Base-by-base conservation (phyloP, 163 green algal species). In the Coccomyxa subellipsoidea region DNA sequence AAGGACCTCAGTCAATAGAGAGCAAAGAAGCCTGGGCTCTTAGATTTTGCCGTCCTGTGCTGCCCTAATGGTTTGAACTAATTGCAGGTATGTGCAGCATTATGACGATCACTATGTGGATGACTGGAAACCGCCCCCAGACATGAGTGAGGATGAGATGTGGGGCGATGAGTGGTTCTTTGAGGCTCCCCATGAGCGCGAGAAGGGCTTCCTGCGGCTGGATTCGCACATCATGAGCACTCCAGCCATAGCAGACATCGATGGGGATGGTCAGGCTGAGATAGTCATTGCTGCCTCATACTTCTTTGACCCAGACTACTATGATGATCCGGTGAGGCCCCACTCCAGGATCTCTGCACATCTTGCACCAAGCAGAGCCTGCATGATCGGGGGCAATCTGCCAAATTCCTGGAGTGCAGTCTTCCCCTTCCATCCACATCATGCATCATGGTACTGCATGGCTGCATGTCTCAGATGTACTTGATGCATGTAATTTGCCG, bases 191-290 rank as follows among this genome's bases (percentile, higher is more conserved):
- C 79, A 83, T 18, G 34, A 72, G 36, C 25, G 69, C 23, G 79
- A 83, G 79, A 40, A 77, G 32, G 70, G 84, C 31, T 77, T 29
- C 2, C 10, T 77, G 70, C 70, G 70, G 32, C 69, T 99, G 34
- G 96, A 99, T 87, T 79, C 96, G 0, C 96, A 99, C 90, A 84
- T 99, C 18, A 84, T 98, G 79, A 92, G 87, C 87, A 98, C 93
- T 7, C 95, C 96, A 38, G 91, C 92, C 75, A 92, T 99, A 54
- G 96, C 85, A 10, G 96, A 99, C 89, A 93, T 99, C 12, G 96
- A 99, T 81, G 92, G 87, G 0, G 97, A 99, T 81, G 95, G 95
- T 7, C 69, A 87, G 32, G 93, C 98, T 38, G 97, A 99, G 83
- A 87, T 99, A 38, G 93, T 99, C 10, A n/a, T 98, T 23, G 89